Base-by-base conservation (phyloP, 306 rosid species). In the Prunus kanzakura region DNA sequence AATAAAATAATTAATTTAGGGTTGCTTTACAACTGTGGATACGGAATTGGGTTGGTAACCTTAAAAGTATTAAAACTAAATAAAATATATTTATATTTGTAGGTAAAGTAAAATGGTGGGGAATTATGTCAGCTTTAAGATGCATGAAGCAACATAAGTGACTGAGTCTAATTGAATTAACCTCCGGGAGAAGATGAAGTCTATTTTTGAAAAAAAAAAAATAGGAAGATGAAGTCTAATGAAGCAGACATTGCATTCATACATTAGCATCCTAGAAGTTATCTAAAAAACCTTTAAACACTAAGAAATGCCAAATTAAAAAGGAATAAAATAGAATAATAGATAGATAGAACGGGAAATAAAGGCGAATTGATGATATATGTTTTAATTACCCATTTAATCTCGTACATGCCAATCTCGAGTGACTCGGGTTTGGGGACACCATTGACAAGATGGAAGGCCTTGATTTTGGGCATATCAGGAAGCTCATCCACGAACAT, bases 401-500 rank as follows among this genome's bases (percentile, higher is more conserved):
- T 93, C 79, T 58, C 32, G 88, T 84, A 93, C 97, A 93, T 93
- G 80, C 97, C 92, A 56, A 93, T 89, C 20, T 76, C 46, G 35
- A 93, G 80, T 65, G 81, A 70, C 62, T 77, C 84, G n/a, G 97
- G 52, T 74, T 78, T 82, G 64, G 91, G 88, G 38, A 76, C 73
- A 49, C 91, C 93, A 73, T 83, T 1, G 1, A 52, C 75, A 22
- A 83, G 18, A 3, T 77, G 12, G 52, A 81, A 90, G 27, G 78
- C 96, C 23, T 15, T 68, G 55, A 93, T 82, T 72, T 70, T 80
- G 61, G 96, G 97, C 70, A 93, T 77, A 11, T 80, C 67, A 0
- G 88, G 97, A 77, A 93, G 88, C 20, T 90, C 84, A 72, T 93
- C 97, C 25, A 93, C 94, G 54, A 93, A 93, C 92, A 89, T 87